A percentile compares a stretch with the other conserved stretches of the same genome.
phyloP scores from a whole-genome alignment of 768 basidiomycete species.

The Suillus spraguei region DNA sequence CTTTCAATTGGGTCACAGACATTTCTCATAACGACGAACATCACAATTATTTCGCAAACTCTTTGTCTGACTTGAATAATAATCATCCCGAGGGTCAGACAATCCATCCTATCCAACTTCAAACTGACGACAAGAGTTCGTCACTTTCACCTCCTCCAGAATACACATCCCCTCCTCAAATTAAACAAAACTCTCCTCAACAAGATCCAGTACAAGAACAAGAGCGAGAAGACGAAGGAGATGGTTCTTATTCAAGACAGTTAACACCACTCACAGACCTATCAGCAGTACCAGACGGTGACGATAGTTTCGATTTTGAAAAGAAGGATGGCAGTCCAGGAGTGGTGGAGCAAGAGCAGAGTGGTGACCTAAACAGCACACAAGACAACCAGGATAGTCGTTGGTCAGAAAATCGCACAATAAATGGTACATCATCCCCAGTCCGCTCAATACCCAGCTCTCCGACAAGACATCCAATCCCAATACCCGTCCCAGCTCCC shows the following conservation, averaged over 20 bases:
- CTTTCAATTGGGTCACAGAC: conserved; percentile 36
- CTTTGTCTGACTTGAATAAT: conserved; percentile 20
- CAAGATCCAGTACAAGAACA: conserved; percentile 21
- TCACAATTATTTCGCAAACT: conserved; percentile 31
- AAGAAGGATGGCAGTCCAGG: conserved; percentile 16
- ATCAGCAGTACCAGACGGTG: conserved; percentile 64
- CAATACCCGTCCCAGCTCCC: conserved; percentile 22
- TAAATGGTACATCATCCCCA: conserved; percentile 26
- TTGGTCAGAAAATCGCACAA: conserved; percentile 19
- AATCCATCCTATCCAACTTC: conserved; percentile 16
- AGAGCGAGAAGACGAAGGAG: conserved; percentile 40
- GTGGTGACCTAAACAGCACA: conserved; percentile 21
- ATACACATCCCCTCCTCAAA: conserved; percentile 40
- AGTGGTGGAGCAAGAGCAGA: conserved; percentile 34
- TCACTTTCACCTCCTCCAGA: conserved; percentile 61
- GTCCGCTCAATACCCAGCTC: conserved; percentile 16
- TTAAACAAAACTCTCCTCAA: conserved; percentile 24
- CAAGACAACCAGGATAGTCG: conserved; percentile 15
- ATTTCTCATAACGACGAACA: conserved; percentile 27
- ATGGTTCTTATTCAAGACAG: conserved; percentile 50
- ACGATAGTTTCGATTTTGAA: conserved; percentile 37
- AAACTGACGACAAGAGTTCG: conserved; percentile 49
- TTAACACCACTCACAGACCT: conserved; percentile 80
- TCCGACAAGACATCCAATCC: conserved; percentile 1
- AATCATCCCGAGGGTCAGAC: conserved; percentile 17